Evolutionary conservation across 23 red algal genomes (phyloP).

Genomic region (Rhodosorus marinus): DNA sequence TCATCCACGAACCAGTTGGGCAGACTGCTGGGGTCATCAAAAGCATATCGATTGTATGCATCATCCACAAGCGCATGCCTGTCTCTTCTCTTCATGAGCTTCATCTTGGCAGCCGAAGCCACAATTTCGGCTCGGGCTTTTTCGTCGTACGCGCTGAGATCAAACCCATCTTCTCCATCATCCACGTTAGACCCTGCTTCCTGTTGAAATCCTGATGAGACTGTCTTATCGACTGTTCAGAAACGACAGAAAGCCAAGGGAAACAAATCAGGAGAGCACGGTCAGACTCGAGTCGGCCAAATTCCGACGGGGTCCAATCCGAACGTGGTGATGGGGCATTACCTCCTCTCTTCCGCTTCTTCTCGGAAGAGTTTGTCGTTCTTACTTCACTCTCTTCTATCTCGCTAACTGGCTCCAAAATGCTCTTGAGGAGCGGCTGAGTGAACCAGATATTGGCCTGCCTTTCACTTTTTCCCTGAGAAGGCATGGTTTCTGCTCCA

Average conservation of each 20-base stretch:
- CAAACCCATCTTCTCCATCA: background rate
- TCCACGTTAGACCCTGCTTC: background rate
- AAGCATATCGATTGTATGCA: slow-evolving; percentile 70
- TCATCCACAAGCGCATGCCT: slow-evolving; percentile 48
- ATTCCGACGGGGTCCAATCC: background rate
- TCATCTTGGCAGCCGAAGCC: slow-evolving; percentile 43
- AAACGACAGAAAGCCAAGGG: too few species aligned
- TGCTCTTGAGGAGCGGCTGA: too few species aligned
- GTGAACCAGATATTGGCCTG: too few species aligned
- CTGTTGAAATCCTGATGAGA: background rate
- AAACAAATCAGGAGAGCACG: too few species aligned
- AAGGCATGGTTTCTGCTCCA: too few species aligned
- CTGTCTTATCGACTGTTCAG: background rate
- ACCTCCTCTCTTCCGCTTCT: too few species aligned
- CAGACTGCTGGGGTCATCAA: slow-evolving; percentile 49
- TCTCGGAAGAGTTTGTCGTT: too few species aligned
- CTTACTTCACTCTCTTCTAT: too few species aligned
- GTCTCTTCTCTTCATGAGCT: slow-evolving; percentile 12
- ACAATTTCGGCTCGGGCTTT: slow-evolving; percentile 25
- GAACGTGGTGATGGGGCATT: too few species aligned
- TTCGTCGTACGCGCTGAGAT: background rate
- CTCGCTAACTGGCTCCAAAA: too few species aligned
- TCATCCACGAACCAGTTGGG: slow-evolving; percentile 85
- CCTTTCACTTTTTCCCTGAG: too few species aligned
- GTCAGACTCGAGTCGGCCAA: background rate